phyloP scores from a whole-genome alignment of 768 basidiomycete species.

The Amanita pallidorosea region DNA sequence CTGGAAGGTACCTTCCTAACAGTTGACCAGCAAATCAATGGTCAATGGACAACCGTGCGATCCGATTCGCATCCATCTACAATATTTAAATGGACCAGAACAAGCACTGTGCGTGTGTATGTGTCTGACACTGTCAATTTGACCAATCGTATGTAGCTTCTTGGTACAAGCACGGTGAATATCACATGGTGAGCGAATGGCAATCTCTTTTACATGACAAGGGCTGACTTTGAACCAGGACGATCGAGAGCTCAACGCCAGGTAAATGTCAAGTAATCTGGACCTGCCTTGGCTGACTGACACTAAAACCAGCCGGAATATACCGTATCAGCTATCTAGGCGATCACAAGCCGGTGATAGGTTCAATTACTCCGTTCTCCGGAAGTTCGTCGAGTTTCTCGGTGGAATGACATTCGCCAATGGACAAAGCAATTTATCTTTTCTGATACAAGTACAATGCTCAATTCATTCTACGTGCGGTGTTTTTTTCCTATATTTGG shows the following conservation, averaged over 20 bases:
- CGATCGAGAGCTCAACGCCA: slow-evolving; percentile 50
- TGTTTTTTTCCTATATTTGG: too few relatives aligned
- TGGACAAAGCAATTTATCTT: too few relatives aligned
- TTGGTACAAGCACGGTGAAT: slow-evolving; percentile 54
- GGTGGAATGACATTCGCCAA: slow-evolving; percentile 23
- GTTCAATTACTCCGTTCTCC: slow-evolving; percentile 51
- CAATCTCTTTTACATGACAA: not conserved
- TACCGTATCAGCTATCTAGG: slow-evolving; percentile 68
- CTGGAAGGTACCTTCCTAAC: slow-evolving; percentile 65
- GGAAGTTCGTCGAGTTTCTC: slow-evolving; percentile 55
- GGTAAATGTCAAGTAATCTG: slow-evolving; percentile 22
- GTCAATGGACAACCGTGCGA: slow-evolving; percentile 45
- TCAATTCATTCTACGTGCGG: too few relatives aligned
- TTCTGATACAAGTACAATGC: too few relatives aligned
- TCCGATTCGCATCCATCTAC: slow-evolving; percentile 79
- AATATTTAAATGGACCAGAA: slow-evolving; percentile 52
- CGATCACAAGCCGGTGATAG: slow-evolving; percentile 62
- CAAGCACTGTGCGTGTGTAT: slow-evolving; percentile 31
- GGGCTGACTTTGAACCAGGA: slow-evolving; percentile 26
- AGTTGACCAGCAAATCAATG: slow-evolving; percentile 41
- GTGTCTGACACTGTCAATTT: not conserved
- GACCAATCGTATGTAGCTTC: slow-evolving; percentile 23
- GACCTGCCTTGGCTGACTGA: not conserved
- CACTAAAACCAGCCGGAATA: slow-evolving; percentile 40
- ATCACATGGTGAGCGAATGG: slow-evolving; percentile 45